Evolutionary conservation across 108 stramenopile genomes (phyloP), one percentile per base, ranked within the genome.

Genomic region (Poteriospumella lacustris): DNA sequence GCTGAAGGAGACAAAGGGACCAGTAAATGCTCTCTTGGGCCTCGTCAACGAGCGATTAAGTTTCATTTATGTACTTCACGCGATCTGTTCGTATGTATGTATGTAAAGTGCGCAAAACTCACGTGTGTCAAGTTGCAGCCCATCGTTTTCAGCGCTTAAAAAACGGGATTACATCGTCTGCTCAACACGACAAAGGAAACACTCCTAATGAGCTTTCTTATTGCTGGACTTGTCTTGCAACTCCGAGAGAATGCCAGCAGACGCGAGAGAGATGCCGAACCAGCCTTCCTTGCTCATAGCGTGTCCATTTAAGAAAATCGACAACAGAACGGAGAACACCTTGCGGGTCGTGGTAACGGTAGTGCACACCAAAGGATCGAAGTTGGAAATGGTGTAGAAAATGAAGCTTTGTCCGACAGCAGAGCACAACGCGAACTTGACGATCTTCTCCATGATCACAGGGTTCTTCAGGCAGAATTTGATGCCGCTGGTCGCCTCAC

Each of bases 261-360:
- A 92, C 3, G 92, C 93, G 77, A 92, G 73, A 36, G 47, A 81
- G n/a, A 91, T 79, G 59, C 90, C 83, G 39, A 76, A 59, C 95
- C 95, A 96, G 70, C 93, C 92, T 78, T 68, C 69, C 19, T 68
- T 24, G 47, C 81, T 85, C 62, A 97, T 89, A 1, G 79, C 70
- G 88, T 97, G 96, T 0, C 94, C 96, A 86, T 92, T 94, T 29
- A 92, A 77, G 62, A 91, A 68, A 5, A 97, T 94, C 43, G 89
- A 90, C 60, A 96, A 79, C 33, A 99, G 78, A 31, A 99, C 93
- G 1, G 92, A 90, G 83, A 99, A 96, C 79, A 99, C 95, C 88
- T 99, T 99, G 58, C 98, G 86, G 26, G 96, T 97, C 2, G 98
- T 99, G 41, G 98, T 99, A 42, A 99, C 92, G 44, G 98, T 99